Conservation (phyloP, 768 basidiomycete species). For the Leccinum ochraceum region DNA sequence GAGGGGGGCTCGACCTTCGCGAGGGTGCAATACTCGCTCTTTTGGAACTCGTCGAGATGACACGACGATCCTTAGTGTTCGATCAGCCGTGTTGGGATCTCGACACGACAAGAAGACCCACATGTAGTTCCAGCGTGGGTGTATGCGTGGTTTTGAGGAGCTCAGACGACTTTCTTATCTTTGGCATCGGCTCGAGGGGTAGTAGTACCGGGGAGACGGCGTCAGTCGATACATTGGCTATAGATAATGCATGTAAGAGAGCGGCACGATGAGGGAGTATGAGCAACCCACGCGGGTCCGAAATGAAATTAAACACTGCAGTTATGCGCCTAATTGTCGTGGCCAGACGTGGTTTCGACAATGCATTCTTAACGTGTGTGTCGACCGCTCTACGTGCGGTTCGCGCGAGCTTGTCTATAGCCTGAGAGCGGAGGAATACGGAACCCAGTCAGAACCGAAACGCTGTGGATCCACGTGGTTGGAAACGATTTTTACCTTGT, state of each 20-base stretch:
- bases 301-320: constrained; percentile 66
- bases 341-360: constrained; percentile 67
- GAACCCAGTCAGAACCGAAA: constrained; percentile 4
- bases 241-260: constrained; percentile 17
- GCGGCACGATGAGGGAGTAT: constrained; percentile 9
- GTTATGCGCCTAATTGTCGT: constrained; percentile 71
- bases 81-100: constrained; percentile 12
- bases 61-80: constrained; percentile 17
- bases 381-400: constrained; percentile 67
- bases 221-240: constrained; percentile 55
- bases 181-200: constrained; percentile 16
- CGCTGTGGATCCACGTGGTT: constrained; percentile 7
- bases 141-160: constrained; percentile 7
- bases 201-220: constrained; percentile 47
- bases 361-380: constrained; percentile 69
- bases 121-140: constrained; percentile 17
- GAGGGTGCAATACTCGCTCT: constrained; percentile 3
- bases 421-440: constrained; percentile 38
- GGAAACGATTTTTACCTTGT: constrained; percentile 49
- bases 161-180: constrained; percentile 13
- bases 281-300: constrained; percentile 60
- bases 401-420: constrained; percentile 68
- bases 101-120: constrained; percentile 16
- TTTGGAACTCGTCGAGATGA: constrained; percentile 5
- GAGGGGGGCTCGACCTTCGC: constrained; percentile 12